These are phyloP conservation scores for Diaporthe batatas DNA, from an alignment of 2,329 filamentous ascomycete genomes.

Conservation along the genomic window DNA sequence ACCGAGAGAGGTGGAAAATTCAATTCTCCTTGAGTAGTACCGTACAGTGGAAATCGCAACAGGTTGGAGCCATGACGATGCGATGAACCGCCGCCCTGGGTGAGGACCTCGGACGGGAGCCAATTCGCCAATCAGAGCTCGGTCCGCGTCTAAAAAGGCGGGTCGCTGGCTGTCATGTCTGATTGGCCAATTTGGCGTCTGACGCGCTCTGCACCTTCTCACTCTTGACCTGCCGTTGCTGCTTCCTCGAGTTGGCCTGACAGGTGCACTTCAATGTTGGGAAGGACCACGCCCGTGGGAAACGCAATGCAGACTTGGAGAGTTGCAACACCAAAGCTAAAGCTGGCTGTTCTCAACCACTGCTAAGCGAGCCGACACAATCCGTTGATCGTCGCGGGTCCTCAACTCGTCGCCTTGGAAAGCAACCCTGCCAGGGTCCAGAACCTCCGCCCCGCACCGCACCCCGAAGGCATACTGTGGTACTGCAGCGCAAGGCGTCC, in stretches of 20 bases:
- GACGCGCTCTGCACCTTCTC: neutral
- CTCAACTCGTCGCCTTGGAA: neutral
- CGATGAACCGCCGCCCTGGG: neutral
- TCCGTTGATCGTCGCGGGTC: neutral
- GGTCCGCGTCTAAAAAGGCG: conserved; percentile 12
- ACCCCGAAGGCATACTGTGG: neutral
- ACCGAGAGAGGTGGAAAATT: conserved; percentile 14
- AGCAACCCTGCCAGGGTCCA: conserved; percentile 15
- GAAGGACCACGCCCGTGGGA: neutral
- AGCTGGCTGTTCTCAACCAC: neutral
- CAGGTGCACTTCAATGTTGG: neutral
- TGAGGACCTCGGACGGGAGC: neutral
- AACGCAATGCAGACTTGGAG: neutral
- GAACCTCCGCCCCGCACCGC: conserved; percentile 12
- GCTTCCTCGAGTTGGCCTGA: neutral
- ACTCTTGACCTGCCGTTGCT: no score
- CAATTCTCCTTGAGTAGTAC: neutral
- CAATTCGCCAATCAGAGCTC: conserved; percentile 9
- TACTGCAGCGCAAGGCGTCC: no score
- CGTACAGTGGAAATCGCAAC: neutral
- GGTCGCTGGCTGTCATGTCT: neutral
- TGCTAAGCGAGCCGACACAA: neutral
- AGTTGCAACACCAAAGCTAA: neutral
- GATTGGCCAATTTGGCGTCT: conserved; percentile 12
- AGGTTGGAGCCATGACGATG: neutral